Conservation (phyloP, 805 yeast genomes). For the Pichia paraexigua region DNA sequence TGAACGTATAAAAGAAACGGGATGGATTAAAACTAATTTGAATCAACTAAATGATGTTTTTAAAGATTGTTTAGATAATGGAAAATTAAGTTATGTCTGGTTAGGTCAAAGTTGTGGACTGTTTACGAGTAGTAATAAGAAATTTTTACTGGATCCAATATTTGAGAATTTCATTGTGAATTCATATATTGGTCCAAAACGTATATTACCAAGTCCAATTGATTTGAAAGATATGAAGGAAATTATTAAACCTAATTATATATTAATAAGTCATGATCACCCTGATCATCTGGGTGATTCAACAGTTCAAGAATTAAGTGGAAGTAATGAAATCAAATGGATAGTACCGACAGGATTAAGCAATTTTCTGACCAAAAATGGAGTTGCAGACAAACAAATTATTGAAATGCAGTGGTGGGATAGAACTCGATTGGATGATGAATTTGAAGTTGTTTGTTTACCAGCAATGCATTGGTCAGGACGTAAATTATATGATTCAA, state of each 20-base stretch:
- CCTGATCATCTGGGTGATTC: constrained; percentile 86
- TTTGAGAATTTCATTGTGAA: constrained; percentile 59
- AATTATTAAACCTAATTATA: constrained; percentile 53
- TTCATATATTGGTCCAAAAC: constrained; percentile 66
- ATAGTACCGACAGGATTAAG: constrained; percentile 79
- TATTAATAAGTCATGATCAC: constrained; percentile 86
- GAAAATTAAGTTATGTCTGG: constrained; percentile 74
- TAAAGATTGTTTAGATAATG: constrained; percentile 13
- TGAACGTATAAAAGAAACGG: constrained; percentile 49
- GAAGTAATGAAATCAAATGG: constrained; percentile 55
- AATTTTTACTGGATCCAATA: constrained; percentile 79
- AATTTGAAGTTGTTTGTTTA: constrained; percentile 74
- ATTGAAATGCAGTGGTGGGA: constrained; percentile 96
- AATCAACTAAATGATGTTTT: not conserved
- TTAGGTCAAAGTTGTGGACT: constrained; percentile 85
- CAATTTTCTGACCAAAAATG: constrained; percentile 46
- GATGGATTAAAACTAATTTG: constrained; percentile 44
- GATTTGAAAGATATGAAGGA: constrained; percentile 41
- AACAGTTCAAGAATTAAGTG: constrained; percentile 44
- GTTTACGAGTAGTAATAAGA: constrained; percentile 38
- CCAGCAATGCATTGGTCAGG: constrained; percentile 99
- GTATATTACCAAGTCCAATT: constrained; percentile 77
- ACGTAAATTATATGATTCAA: constrained; percentile 69
- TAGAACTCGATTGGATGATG: constrained; percentile 34
- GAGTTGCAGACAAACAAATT: constrained; percentile 42